Percentiles rank a stretch among this genome's conserved stretches.
phyloP scores from a whole-genome alignment of 2,329 filamentous ascomycete genomes.

The Claviceps humidiphila region DNA sequence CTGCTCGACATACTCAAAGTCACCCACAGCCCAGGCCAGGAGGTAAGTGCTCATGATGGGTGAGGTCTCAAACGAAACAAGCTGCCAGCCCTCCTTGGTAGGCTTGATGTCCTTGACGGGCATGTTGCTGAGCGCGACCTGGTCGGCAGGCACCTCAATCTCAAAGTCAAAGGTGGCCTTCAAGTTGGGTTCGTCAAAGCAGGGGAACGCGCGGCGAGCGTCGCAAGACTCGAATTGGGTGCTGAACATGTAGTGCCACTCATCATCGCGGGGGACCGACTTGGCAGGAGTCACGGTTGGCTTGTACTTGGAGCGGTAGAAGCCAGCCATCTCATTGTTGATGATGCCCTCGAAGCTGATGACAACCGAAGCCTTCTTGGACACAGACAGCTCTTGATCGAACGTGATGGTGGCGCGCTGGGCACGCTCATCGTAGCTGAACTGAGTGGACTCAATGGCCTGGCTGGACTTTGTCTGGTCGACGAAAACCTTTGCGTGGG shows the following conservation, averaged over 20 bases:
- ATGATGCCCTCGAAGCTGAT: slow-evolving; percentile 70
- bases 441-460: slow-evolving; percentile 46
- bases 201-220: slow-evolving; percentile 87
- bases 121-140: slow-evolving; percentile 92
- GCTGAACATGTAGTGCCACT: slow-evolving; percentile 67
- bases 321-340: slow-evolving; percentile 85
- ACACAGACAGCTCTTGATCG: slow-evolving; percentile 52
- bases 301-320: slow-evolving; percentile 91
- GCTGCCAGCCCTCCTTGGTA: slow-evolving; percentile 50
- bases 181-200: slow-evolving; percentile 94
- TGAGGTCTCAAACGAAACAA: slow-evolving; percentile 68
- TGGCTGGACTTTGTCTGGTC: slow-evolving; percentile 44
- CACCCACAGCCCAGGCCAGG: slow-evolving; percentile 85
- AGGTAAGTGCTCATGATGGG: slow-evolving; percentile 89
- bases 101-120: slow-evolving; percentile 59
- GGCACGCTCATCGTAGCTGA: slow-evolving; percentile 69
- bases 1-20: slow-evolving; percentile 93
- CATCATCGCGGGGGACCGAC: slow-evolving; percentile 62
- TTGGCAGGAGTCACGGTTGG: slow-evolving; percentile 56
- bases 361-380: slow-evolving; percentile 51
- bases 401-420: slow-evolving; percentile 77
- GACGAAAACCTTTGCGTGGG: slow-evolving; percentile 46
- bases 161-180: slow-evolving; percentile 94
- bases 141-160: slow-evolving; percentile 79
- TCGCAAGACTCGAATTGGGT: slow-evolving; percentile 98